Conservation (phyloP, 2,329 filamentous ascomycete species). For the Macrophomina phaseolina region DNA sequence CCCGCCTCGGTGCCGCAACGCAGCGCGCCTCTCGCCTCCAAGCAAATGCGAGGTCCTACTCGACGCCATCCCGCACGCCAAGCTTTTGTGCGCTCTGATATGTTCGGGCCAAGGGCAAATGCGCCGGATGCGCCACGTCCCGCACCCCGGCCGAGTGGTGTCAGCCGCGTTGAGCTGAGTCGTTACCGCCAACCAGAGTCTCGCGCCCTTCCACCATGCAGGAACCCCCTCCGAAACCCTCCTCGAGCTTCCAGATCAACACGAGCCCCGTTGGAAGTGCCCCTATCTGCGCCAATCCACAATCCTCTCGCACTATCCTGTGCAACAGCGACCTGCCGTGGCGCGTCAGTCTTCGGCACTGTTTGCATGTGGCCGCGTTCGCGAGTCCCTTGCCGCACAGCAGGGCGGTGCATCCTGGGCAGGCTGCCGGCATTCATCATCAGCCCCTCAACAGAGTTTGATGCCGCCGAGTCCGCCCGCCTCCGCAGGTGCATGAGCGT, state of each 20-base stretch:
- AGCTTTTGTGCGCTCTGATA: conserved; percentile 22
- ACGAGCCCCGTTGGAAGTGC: background rate
- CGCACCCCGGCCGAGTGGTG: conserved; percentile 3
- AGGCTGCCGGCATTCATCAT: background rate
- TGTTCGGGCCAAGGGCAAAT: conserved; percentile 19
- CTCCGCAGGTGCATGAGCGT: conserved; percentile 10
- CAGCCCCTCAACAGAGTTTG: background rate
- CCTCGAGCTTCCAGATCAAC: background rate
- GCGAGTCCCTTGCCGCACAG: background rate
- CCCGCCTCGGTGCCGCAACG: background rate
- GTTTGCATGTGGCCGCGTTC: background rate
- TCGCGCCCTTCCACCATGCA: conserved; percentile 1
- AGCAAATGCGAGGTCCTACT: background rate
- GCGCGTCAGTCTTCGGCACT: background rate
- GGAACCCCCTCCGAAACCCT: conserved; percentile 1
- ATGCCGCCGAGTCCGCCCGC: conserved; percentile 3
- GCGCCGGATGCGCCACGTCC: conserved; percentile 4
- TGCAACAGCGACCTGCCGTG: background rate
- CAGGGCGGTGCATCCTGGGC: background rate
- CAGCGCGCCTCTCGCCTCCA: background rate
- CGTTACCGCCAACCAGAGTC: conserved; percentile 12
- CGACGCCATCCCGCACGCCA: conserved; percentile 21
- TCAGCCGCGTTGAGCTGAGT: conserved; percentile 9
- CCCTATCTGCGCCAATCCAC: background rate
- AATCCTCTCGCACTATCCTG: background rate